Percentiles rank a stretch among this genome's conserved stretches.
Evolutionary conservation across 2,329 filamentous ascomycete genomes (phyloP).

Genomic region (Eutypa lata): DNA sequence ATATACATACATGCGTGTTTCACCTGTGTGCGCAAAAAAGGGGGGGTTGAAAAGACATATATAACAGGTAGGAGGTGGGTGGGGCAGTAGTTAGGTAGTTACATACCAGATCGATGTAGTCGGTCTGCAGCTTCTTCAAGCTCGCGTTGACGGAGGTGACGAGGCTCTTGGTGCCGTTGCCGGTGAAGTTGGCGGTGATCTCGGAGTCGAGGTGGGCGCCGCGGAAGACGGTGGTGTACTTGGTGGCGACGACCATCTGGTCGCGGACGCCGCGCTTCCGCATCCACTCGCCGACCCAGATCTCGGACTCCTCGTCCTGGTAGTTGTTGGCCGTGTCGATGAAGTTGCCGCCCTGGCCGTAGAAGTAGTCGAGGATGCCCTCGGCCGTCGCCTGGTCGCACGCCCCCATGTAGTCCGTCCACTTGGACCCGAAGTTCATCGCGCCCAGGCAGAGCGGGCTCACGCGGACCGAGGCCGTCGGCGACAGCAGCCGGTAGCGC

Average conservation of each 20-base stretch:
- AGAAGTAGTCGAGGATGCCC: conserved; percentile 64
- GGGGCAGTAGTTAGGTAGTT: no score
- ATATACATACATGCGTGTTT: no score
- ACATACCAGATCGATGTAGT: conserved; percentile 64
- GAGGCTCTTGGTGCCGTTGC: conserved; percentile 62
- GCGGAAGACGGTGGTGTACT: conserved; percentile 60
- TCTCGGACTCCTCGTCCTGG: conserved; percentile 60
- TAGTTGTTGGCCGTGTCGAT: conserved; percentile 72
- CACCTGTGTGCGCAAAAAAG: no score
- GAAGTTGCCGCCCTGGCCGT: conserved; percentile 65
- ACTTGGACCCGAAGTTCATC: conserved; percentile 57
- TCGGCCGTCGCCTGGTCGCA: conserved; percentile 63
- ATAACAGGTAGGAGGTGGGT: no score
- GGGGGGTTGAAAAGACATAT: neutral
- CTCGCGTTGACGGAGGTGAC: conserved; percentile 53
- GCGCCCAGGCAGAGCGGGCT: conserved; percentile 62
- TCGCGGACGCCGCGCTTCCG: conserved; percentile 60
- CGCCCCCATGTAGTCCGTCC: conserved; percentile 57
- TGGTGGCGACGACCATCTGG: conserved; percentile 68
- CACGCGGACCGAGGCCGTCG: conserved; percentile 63
- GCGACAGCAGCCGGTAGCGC: conserved; percentile 64
- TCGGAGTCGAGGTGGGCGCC: conserved; percentile 35
- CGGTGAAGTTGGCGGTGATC: conserved; percentile 50
- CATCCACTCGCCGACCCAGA: conserved; percentile 71
- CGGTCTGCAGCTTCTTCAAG: conserved; percentile 59